Evolutionary conservation across 78 protist species (phyloP), one percentile per base, ranked within the genome.

Genomic region (Tieghemostelium lacteum): DNA sequence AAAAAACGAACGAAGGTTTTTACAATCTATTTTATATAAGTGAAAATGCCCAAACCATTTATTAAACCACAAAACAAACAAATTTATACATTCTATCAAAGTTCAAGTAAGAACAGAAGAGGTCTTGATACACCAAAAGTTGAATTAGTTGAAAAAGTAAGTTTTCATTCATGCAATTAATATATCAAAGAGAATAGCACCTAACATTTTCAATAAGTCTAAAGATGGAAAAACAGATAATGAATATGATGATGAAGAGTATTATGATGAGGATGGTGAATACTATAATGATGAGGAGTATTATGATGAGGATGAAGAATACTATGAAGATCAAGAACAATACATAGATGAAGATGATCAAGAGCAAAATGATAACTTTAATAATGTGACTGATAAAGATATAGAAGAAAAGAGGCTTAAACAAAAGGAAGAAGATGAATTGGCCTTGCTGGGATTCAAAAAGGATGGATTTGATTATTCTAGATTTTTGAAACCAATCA

Each of bases 381-480:
- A 2, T 2, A n/a, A 49, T 10, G 5, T 2, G 2, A 33, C n/a
- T n/a, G n/a, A 52, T 7, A n/a, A 65, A 37, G 52, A 61, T 29
- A n/a, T 29, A 65, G 58, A 19, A 24, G 20, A n/a, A 52, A 42
- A 26, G n/a, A n/a, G n/a, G n/a, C n/a, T n/a, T n/a, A n/a, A n/a
- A 10, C 31, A 64, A 45, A 42, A 57, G 49, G 71, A 52, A 57
- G 63, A 65, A 34, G 88, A 80, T 26, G 88, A 80, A 67, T 57
- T 80, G 37, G 39, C 73, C 33, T 36, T 70, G 10, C 20, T 80
- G 28, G 88, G 88, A 24, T 65, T 80, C 39, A 80, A 67, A 57
- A 80, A 80, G n/a, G 87, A 77, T 65, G 88, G 88, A 14, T 80
- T 66, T 10, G 88, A 80, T 57, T 80, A 80, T 67, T 62, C 70